A percentile compares a stretch with the other conserved stretches of the same genome.
Conservation (phyloP, 2,329 filamentous ascomycete genomes). For the Fusarium sp. region DNA sequence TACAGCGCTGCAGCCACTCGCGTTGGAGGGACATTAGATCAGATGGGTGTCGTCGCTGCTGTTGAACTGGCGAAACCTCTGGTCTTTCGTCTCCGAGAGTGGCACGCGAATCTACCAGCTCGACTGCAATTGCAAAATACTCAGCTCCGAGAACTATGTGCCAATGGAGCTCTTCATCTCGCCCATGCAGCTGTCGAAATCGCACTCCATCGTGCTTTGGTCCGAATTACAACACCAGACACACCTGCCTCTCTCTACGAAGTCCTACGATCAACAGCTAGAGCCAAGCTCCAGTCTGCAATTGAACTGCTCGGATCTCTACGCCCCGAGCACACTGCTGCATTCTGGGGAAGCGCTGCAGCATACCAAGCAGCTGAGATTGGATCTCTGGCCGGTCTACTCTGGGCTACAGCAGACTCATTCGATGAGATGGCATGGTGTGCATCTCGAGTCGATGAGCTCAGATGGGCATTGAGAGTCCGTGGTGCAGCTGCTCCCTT, state of each 20-base stretch:
- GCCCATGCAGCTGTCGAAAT: conserved; percentile 62
- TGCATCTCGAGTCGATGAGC: conserved; percentile 50
- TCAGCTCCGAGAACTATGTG: conserved; percentile 51
- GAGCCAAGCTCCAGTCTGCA: conserved; percentile 50
- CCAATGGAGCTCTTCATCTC: conserved; percentile 57
- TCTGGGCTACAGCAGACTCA: conserved; percentile 51
- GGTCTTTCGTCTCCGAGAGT: conserved; percentile 48
- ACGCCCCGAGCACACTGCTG: conserved; percentile 55
- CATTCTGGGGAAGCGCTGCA: conserved; percentile 56
- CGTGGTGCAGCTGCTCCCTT: conserved; percentile 50
- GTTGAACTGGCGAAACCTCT: conserved; percentile 47
- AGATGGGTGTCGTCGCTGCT: conserved; percentile 45
- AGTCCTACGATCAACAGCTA: conserved; percentile 49
- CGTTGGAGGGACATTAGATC: conserved; percentile 42
- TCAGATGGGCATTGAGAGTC: conserved; percentile 53
- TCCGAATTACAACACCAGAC: conserved; percentile 51
- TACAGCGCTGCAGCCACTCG: conserved; percentile 51
- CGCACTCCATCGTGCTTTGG: conserved; percentile 58
- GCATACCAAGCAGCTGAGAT: conserved; percentile 54
- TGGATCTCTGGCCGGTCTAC: conserved; percentile 51
- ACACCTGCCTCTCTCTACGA: conserved; percentile 43
- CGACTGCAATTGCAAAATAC: conserved; percentile 55
- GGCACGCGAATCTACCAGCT: conserved; percentile 56
- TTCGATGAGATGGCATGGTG: conserved; percentile 52
- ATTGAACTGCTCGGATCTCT: conserved; percentile 52